These are phyloP conservation scores for Thraustotheca clavata DNA, from an alignment of 352 stramenopile genomes.

Conservation along the genomic window DNA sequence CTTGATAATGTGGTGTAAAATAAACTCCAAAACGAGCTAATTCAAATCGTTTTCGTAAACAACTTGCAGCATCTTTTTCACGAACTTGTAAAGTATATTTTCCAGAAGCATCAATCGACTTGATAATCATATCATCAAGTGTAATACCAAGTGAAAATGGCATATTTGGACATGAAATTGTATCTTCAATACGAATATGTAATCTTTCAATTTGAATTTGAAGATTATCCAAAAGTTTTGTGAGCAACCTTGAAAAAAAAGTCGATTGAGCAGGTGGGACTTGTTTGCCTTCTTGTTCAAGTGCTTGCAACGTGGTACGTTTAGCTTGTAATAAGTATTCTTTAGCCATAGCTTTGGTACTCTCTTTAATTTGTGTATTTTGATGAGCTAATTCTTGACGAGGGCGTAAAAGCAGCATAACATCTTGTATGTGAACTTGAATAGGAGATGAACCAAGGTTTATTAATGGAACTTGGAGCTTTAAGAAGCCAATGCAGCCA, in stretches of 20 bases:
- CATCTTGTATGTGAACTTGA: slow-evolving; percentile 62
- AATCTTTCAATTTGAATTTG: slow-evolving; percentile 71
- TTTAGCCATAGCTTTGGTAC: slow-evolving; percentile 23
- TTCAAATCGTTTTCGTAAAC: slow-evolving; percentile 74
- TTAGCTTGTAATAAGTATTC: slow-evolving; percentile 52
- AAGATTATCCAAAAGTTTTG: slow-evolving; percentile 80
- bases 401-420: slow-evolving; percentile 61
- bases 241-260: slow-evolving; percentile 66
- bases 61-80: slow-evolving; percentile 28
- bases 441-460: slow-evolving; percentile 68
- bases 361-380: slow-evolving; percentile 7
- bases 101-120: slow-evolving; percentile 69
- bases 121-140: slow-evolving; percentile 70
- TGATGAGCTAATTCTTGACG: slow-evolving; percentile 17
- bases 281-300: slow-evolving; percentile 45
- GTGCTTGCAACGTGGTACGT: slow-evolving; percentile 61
- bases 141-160: slow-evolving; percentile 63
- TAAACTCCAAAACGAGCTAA: slow-evolving; percentile 77
- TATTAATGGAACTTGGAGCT: slow-evolving; percentile 66
- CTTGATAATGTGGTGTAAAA: slow-evolving; percentile 47
- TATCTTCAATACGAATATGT: slow-evolving; percentile 63
- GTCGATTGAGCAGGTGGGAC: slow-evolving; percentile 32
- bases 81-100: slow-evolving; percentile 79
- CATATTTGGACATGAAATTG: slow-evolving; percentile 32
- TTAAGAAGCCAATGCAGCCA: slow-evolving; percentile 47